Percentiles rank a stretch among this genome's conserved stretches.
Conservation (phyloP, 768 basidiomycete genomes). For the Boletus rubropictus region DNA sequence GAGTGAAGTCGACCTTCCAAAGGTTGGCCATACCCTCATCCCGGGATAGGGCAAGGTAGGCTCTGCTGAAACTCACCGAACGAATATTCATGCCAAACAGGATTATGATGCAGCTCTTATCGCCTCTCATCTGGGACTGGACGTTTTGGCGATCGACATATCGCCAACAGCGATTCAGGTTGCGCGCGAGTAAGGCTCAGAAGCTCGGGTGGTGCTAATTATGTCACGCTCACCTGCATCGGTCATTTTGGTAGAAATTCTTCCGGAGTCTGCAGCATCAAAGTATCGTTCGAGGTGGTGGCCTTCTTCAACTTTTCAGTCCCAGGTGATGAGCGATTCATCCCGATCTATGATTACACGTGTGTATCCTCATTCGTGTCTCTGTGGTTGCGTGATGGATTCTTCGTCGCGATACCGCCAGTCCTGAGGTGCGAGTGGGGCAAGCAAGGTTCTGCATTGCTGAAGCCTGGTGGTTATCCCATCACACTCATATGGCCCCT, state of each 20-base stretch:
- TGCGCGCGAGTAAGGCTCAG: conserved; percentile 17
- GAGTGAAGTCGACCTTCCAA: conserved; percentile 40
- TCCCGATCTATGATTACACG: conserved; percentile 16
- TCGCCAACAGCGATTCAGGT: conserved; percentile 6
- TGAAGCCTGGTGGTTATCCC: conserved; percentile 59
- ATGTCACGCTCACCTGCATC: not conserved
- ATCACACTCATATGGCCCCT: conserved; percentile 59
- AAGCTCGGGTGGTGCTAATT: not conserved
- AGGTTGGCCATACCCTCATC: conserved; percentile 39
- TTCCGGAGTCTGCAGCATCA: not conserved
- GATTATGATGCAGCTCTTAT: conserved; percentile 19
- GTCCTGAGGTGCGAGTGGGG: conserved; percentile 51
- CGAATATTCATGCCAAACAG: conserved; percentile 5
- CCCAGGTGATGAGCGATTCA: conserved; percentile 8
- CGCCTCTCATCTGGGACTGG: conserved; percentile 15
- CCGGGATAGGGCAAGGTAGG: conserved; percentile 52
- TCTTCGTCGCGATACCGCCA: conserved; percentile 70
- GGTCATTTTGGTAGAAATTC: conserved; percentile 1
- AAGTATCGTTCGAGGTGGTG: conserved; percentile 16
- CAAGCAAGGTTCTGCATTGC: conserved; percentile 45
- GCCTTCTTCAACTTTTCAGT: conserved; percentile 20
- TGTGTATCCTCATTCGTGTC: not conserved
- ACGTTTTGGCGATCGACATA: conserved; percentile 1
- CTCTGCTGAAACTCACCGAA: not conserved
- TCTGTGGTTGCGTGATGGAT: not conserved